Evolutionary conservation across 2,329 filamentous ascomycete species (phyloP), one percentile per base, ranked within the genome.

Genomic region (Sarocladiaceae sp.): DNA sequence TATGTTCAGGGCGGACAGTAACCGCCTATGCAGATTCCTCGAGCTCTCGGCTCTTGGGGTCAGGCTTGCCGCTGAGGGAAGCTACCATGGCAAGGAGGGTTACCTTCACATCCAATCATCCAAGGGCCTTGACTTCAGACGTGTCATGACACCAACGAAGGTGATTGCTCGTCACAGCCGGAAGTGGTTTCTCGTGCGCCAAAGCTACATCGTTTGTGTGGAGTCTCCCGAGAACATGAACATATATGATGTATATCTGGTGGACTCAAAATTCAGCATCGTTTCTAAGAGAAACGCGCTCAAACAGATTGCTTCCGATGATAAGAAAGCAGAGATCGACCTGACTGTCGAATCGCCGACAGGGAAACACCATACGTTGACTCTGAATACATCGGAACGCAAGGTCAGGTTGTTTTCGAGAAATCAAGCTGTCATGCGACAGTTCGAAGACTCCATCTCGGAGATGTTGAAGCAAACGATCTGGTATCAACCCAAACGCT

Each of bases 211-310:
- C 48, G 91, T 95, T 34, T 96, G 91, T 54, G 90, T 97, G n/a
- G 91, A 97, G 60, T 96, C 93, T 0, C 93, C 93, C 0, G 91
- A 97, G 61, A 95, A 95, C 55, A 95, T 97, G 85, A 91, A 95
- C 57, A 94, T 97, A 26, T 96, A 95, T 61, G 94, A 98, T 65
- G 93, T 98, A 18, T 97, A 96, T 62, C 74, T 98, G n/a, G 87
- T 97, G 20, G 93, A 98, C 59, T 76, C 85, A 1, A 83, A 86
- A 55, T 98, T 98, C 65, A 74, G 78, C 43, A 82, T 96, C 41
- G 82, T 89, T 50, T 80, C 85, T 45, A 89, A 89, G 64, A 79
- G 77, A 52, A 73, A 67, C 53, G 74, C 75, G 48, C 59, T 76
- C 13, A 73, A 69, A 52, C 68, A 73, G 43, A 68, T 77, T 12